These are phyloP conservation scores for Komagataea norvegica DNA, from an alignment of 1,139 yeast genomes.

Conservation along the genomic window DNA sequence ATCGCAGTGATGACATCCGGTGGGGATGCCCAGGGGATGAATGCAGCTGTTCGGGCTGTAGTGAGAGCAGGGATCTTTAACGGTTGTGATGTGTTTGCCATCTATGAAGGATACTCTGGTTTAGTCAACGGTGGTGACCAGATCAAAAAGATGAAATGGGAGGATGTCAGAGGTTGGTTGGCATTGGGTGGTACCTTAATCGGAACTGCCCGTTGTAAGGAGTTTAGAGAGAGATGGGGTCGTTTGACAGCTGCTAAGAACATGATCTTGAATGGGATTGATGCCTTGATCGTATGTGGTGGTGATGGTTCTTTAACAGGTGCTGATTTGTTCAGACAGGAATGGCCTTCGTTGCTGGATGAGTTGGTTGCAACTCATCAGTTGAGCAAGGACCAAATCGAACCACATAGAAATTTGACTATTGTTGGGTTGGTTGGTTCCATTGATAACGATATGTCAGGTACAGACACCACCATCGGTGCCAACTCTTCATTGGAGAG, in stretches of 20 bases:
- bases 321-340: conserved; percentile 71
- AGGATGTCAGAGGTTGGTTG: conserved; percentile 71
- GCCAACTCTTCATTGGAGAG: conserved; percentile 74
- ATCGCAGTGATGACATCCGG: conserved; percentile 86
- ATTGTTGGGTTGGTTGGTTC: conserved; percentile 80
- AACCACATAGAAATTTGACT: conserved; percentile 52
- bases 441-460: conserved; percentile 79
- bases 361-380: conserved; percentile 50
- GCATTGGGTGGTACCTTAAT: conserved; percentile 76
- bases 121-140: conserved; percentile 60
- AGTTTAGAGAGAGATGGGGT: conserved; percentile 64
- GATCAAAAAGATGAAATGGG: conserved; percentile 67
- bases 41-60: conserved; percentile 76
- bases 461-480: conserved; percentile 79
- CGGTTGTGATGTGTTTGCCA: conserved; percentile 69
- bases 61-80: conserved; percentile 68
- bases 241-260: conserved; percentile 63
- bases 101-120: conserved; percentile 78
- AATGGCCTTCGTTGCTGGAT: conserved; percentile 70
- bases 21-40: conserved; percentile 88
- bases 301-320: conserved; percentile 87
- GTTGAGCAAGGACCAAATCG: conserved; percentile 48
- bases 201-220: conserved; percentile 75
- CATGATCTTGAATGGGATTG: conserved; percentile 67
- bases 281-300: conserved; percentile 77